Base-by-base conservation (phyloP, 306 rosid species). In the Cicer cuneatum region DNA sequence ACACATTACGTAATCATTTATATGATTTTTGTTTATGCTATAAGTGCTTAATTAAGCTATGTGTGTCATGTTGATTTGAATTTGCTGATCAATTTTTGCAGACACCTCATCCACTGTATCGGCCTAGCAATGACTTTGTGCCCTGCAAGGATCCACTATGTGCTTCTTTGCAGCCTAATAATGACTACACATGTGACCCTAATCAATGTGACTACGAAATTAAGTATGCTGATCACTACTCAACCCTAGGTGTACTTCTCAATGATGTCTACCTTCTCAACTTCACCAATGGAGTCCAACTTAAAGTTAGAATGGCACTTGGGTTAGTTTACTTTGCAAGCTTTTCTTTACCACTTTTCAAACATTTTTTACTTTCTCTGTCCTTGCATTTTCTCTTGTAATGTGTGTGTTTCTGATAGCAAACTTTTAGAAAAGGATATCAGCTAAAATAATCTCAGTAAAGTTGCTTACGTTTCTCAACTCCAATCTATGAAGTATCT, bases 151-250 rank as follows among this genome's bases (percentile, higher is more conserved):
- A 90, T 84, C 92, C 89, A 5, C 76, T 90, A 0, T 93, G 97
- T 74, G 78, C 70, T 57, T 83, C 97, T 45, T 86, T 93, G 83
- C 90, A 87, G 47, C 60, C 88, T 42, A 80, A 77, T 2, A 83
- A 80, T 18, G 72, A 85, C 54, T 84, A 82, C 80, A 75, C 15
- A 12, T 93, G 97, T 42, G 87, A 74, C 49, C 93, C 90, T 18
- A 84, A 78, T 73, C 98, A 91, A 83, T 93, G 98, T 79, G 92
- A 93, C 75, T 91, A 93, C 45, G 92, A 88, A 76, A 81, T 93
- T 82, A 78, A 82, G 79, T 93, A 93, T 80, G 96, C 91, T 43
- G 98, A 93, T 73, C 93, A 95, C 8, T 91, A 89, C 79, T 89
- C 96, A 59, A 84, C 96, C 14, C 86, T 86, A 10, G 98, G 98